These are phyloP conservation scores for Aureobasidium leucospermi DNA, from an alignment of 2,329 filamentous ascomycete genomes.

Conservation along the genomic window DNA sequence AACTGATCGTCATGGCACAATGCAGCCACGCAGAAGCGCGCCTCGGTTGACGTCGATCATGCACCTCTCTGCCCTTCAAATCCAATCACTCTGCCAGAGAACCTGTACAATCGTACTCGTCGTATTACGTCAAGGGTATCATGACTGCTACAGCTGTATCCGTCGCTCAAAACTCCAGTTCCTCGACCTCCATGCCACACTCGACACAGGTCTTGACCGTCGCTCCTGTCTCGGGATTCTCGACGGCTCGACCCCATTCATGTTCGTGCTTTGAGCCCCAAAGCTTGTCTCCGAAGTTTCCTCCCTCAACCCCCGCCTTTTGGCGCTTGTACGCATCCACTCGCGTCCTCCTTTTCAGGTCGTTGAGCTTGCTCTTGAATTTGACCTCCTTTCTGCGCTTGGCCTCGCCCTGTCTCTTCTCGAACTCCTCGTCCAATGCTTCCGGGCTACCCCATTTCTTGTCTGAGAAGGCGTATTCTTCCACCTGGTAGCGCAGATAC, in stretches of 20 bases:
- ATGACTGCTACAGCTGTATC: conserved; percentile 7
- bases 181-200: conserved; percentile 62
- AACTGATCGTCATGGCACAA: conserved; percentile 9
- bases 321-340: conserved; percentile 82
- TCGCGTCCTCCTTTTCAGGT: conserved; percentile 86
- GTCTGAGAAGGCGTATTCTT: conserved; percentile 76
- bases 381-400: conserved; percentile 84
- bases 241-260: conserved; percentile 63
- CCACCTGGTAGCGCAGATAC: conserved; percentile 86
- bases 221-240: conserved; percentile 60
- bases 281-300: conserved; percentile 69
- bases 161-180: conserved; percentile 49
- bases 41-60: conserved; percentile 7
- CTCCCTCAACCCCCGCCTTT: conserved; percentile 44
- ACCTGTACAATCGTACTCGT: neutral
- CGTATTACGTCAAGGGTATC: conserved; percentile 15
- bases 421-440: conserved; percentile 82
- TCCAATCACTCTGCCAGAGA: neutral
- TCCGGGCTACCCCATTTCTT: conserved; percentile 88
- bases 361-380: conserved; percentile 80
- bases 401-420: conserved; percentile 67
- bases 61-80: neutral
- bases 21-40: conserved; percentile 1
- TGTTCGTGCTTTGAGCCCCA: conserved; percentile 70
- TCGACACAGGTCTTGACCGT: conserved; percentile 67